Evolutionary conservation across 2,329 filamentous ascomycete genomes (phyloP), one percentile per base, ranked within the genome.

Genomic region (Hypoxylon rubiginosum): DNA sequence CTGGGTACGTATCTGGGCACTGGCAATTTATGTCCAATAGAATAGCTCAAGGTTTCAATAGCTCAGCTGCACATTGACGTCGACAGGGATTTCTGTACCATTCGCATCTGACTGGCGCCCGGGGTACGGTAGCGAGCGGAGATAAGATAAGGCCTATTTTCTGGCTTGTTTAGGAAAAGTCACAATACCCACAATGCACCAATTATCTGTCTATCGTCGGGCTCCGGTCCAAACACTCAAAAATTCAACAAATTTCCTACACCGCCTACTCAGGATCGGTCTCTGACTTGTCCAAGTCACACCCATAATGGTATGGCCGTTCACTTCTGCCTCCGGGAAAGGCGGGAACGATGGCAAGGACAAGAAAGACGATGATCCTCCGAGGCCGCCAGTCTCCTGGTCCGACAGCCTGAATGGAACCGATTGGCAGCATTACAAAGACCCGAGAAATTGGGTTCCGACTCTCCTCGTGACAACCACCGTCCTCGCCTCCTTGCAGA

Each of bases 391-490:
- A 73, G 68, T 81, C 73, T 73, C 78, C 46, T 82, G 82, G 80
- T 72, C 76, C 50, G 79, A 82, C 15, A 80, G 75, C 56, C 76
- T 84, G 70, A 84, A 83, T 72, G 76, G 79, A 54, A 82, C 79
- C 48, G 81, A 87, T 72, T 87, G 87, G 86, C 73, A 81, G 30
- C 84, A 85, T 64, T 86, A 85, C 75, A 83, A 80, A 55, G 84
- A 87, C 67, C 86, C 86, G 6, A 79, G 81, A 69, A 86, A 83
- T 66, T 81, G 88, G 77, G 78, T 86, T 52, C 82, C 83, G 24
- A 85, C 86, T 2, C 71, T 86, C 32, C 76, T 88, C 15, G 82
- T 88, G 46, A 88, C 88, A 26, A 82, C 82, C 13, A 83, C 86
- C 1, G 85, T 87, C 1, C 77, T 91, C 32, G 79, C 82, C 19